A percentile compares a stretch with the other conserved stretches of the same genome.
Conservation (phyloP, 257 asterid species). For the Lithospermum erythrorhizon region DNA sequence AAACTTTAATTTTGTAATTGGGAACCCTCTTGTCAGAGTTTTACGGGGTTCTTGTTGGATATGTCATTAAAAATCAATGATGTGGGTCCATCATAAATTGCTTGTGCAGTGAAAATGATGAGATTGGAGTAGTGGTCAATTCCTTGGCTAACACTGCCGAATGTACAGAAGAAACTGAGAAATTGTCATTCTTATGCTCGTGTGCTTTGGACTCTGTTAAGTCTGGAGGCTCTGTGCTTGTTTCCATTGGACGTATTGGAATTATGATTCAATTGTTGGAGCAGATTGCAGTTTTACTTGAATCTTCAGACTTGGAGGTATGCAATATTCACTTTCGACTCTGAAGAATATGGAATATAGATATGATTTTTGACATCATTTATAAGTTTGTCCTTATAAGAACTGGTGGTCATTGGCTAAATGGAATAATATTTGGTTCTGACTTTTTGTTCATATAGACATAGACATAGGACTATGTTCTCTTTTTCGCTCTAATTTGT, state of each 20-base stretch:
- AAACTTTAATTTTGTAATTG: neutral
- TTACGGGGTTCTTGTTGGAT: neutral
- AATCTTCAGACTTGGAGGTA: constrained; percentile 57
- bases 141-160: constrained; percentile 25
- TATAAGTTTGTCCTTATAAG: too few relatives aligned
- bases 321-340: neutral
- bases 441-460: too few relatives aligned
- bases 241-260: constrained; percentile 71
- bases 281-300: constrained; percentile 35
- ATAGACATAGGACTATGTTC: too few relatives aligned
- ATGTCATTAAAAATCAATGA: constrained; percentile 1
- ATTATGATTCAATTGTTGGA: constrained; percentile 72
- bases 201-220: constrained; percentile 53
- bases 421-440: too few relatives aligned
- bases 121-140: constrained; percentile 19
- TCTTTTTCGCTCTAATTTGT: neutral
- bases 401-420: too few relatives aligned
- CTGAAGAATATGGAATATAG: too few relatives aligned
- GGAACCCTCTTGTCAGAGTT: constrained; percentile 1
- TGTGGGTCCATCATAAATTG: constrained; percentile 13
- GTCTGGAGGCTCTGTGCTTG: constrained; percentile 72
- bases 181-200: constrained; percentile 59
- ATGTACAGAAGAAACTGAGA: constrained; percentile 54
- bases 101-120: constrained; percentile 28
- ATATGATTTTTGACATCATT: too few relatives aligned